Evolutionary conservation across 1,139 yeast genomes (phyloP).

Genomic region (Diutina ranongensis): DNA sequence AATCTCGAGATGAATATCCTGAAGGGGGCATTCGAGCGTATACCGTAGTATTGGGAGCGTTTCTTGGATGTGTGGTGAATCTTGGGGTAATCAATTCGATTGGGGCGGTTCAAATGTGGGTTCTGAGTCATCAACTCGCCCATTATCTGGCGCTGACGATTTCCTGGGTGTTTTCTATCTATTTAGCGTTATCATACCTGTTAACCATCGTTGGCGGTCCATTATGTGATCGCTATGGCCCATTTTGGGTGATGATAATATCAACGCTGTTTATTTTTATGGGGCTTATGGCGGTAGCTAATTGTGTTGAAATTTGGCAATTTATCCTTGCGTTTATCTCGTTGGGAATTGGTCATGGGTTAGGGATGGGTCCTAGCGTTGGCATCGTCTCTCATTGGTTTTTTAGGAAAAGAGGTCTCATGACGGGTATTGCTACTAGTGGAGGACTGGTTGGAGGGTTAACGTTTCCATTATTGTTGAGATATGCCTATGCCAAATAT

Average conservation of each 20-base stretch:
- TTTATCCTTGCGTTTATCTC: slow-evolving; percentile 44
- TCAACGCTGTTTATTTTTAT: slow-evolving; percentile 33
- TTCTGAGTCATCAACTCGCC: slow-evolving; percentile 37
- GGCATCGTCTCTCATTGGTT: slow-evolving; percentile 53
- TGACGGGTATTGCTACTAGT: slow-evolving; percentile 45
- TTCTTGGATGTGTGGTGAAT: slow-evolving; percentile 43
- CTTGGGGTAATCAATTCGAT: slow-evolving; percentile 51
- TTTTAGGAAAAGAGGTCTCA: slow-evolving; percentile 37
- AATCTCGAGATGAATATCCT: slow-evolving; percentile 27
- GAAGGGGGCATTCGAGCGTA: slow-evolving; percentile 54
- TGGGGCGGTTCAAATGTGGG: slow-evolving; percentile 52
- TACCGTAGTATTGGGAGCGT: slow-evolving; percentile 50
- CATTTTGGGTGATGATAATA: slow-evolving; percentile 27
- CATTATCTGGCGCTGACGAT: slow-evolving; percentile 19
- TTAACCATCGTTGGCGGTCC: slow-evolving; percentile 15
- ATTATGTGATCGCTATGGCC: slow-evolving; percentile 38
- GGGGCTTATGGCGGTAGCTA: slow-evolving; percentile 43
- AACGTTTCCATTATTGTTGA: slow-evolving; percentile 45
- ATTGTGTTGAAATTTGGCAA: slow-evolving; percentile 16
- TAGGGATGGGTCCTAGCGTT: slow-evolving; percentile 44
- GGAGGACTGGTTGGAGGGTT: slow-evolving; percentile 61
- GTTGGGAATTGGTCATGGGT: slow-evolving; percentile 45
- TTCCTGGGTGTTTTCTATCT: slow-evolving; percentile 11
- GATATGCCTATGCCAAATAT: slow-evolving; percentile 36
- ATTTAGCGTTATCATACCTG: slow-evolving; percentile 10